Evolutionary conservation across 306 rosid species (phyloP).

Genomic region (Citrullus amarus): DNA sequence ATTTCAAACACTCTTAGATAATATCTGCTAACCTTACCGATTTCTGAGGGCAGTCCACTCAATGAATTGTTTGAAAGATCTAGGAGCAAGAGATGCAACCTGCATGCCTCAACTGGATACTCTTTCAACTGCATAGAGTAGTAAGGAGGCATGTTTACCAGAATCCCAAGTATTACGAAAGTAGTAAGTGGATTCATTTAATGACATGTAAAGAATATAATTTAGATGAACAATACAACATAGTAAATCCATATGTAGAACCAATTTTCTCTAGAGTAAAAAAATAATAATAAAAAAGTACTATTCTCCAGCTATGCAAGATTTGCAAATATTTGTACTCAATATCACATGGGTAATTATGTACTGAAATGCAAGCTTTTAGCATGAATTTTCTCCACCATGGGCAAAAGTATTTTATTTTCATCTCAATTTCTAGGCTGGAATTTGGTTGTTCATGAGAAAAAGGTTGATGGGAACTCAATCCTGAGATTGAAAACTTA

Average conservation of each 20-base stretch:
- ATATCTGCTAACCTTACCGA: slow-evolving; percentile 48
- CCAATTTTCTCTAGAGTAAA: not conserved
- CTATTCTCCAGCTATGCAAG: not conserved
- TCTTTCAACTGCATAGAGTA: slow-evolving; percentile 62
- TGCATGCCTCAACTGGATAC: slow-evolving; percentile 89
- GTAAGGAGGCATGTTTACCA: slow-evolving; percentile 12
- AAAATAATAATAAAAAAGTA: too few species aligned
- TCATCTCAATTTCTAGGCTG: not conserved
- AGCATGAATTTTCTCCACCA: not conserved
- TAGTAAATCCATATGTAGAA: not conserved
- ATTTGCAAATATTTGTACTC: not conserved
- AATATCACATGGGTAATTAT: not conserved
- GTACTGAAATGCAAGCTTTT: not conserved
- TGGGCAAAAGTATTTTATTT: not conserved
- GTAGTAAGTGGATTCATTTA: not conserved
- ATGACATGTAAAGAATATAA: not conserved
- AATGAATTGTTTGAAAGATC: slow-evolving; percentile 92
- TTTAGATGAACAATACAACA: not conserved
- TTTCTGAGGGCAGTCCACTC: slow-evolving; percentile 78
- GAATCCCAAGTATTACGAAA: not conserved
- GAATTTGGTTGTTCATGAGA: not conserved
- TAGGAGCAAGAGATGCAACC: slow-evolving; percentile 51
- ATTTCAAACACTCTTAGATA: not conserved
- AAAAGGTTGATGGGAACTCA: not conserved
- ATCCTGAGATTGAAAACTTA: not conserved